phyloP scores from a whole-genome alignment of 805 yeast species.

The Priceomyces castillae region DNA sequence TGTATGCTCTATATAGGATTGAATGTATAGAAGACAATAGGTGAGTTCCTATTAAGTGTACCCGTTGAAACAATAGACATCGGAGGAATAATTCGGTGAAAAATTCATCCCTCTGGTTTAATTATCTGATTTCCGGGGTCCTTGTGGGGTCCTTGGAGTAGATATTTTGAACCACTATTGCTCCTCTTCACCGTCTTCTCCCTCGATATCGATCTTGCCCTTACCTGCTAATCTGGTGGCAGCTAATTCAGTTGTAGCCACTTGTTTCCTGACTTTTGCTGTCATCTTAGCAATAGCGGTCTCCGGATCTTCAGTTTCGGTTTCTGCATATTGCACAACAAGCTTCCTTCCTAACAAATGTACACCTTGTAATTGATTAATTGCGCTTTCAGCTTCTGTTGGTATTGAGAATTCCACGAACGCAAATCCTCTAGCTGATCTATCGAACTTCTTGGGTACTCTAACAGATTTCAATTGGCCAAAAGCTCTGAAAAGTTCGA shows the following conservation, averaged over 20 bases:
- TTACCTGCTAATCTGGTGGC: slow-evolving; percentile 68
- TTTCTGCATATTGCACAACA: slow-evolving; percentile 89
- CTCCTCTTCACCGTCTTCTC: slow-evolving; percentile 41
- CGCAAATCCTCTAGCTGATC: slow-evolving; percentile 95
- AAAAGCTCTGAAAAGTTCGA: slow-evolving; percentile 88
- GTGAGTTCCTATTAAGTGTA: no score
- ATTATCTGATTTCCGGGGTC: no score
- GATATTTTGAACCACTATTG: neutral
- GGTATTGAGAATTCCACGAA: slow-evolving; percentile 87
- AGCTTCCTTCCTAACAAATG: slow-evolving; percentile 94
- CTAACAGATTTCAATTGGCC: slow-evolving; percentile 94
- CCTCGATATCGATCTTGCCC: slow-evolving; percentile 67
- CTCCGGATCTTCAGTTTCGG: slow-evolving; percentile 79
- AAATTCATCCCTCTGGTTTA: no score
- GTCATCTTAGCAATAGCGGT: slow-evolving; percentile 91
- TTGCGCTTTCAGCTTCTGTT: slow-evolving; percentile 89
- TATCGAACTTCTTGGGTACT: slow-evolving; percentile 94
- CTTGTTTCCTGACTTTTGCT: slow-evolving; percentile 76
- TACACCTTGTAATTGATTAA: slow-evolving; percentile 91
- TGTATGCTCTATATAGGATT: no score
- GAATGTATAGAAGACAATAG: no score
- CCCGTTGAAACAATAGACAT: no score
- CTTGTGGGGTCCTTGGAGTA: no score
- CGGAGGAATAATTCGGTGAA: no score
- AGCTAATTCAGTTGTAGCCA: slow-evolving; percentile 70